Evolutionary conservation across 2,329 filamentous ascomycete species (phyloP).

Genomic region (Talaromyces sp.): DNA sequence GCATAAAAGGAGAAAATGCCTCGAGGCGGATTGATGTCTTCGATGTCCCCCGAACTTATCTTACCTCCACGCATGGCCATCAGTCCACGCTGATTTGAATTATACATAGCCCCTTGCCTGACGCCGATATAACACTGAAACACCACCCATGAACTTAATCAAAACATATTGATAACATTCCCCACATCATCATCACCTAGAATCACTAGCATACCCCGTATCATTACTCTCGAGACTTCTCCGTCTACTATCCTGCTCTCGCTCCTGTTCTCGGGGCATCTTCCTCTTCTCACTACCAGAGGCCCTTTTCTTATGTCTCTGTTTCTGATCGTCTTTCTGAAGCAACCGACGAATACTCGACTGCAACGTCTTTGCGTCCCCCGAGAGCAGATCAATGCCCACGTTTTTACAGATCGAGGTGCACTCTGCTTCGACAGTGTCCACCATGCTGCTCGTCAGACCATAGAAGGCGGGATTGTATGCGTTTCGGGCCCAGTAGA

Average conservation of each 20-base stretch:
- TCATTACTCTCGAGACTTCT: slow-evolving; percentile 37
- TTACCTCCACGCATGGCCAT: background rate
- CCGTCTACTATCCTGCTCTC: slow-evolving; percentile 19
- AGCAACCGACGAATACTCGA: slow-evolving; percentile 23
- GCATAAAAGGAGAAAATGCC: background rate
- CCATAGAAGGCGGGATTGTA: slow-evolving; percentile 44
- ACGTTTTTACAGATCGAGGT: slow-evolving; percentile 33
- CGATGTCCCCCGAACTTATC: background rate
- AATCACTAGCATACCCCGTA: slow-evolving; percentile 38
- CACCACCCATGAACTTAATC: background rate
- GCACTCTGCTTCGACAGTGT: slow-evolving; percentile 40
- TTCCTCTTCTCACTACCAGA: slow-evolving; percentile 11
- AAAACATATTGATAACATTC: background rate
- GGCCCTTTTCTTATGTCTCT: slow-evolving; percentile 22
- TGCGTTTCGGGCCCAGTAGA: slow-evolving; percentile 44
- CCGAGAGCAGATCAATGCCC: slow-evolving; percentile 32
- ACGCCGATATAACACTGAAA: background rate
- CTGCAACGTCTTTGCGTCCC: slow-evolving; percentile 25
- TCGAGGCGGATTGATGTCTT: background rate
- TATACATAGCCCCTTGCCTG: background rate
- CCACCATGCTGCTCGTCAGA: slow-evolving; percentile 35
- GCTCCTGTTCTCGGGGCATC: background rate
- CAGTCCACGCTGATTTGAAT: background rate
- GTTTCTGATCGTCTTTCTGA: slow-evolving; percentile 15
- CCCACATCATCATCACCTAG: background rate